phyloP scores from a whole-genome alignment of 2,329 filamentous ascomycete species.

The Claviceps citrina region DNA sequence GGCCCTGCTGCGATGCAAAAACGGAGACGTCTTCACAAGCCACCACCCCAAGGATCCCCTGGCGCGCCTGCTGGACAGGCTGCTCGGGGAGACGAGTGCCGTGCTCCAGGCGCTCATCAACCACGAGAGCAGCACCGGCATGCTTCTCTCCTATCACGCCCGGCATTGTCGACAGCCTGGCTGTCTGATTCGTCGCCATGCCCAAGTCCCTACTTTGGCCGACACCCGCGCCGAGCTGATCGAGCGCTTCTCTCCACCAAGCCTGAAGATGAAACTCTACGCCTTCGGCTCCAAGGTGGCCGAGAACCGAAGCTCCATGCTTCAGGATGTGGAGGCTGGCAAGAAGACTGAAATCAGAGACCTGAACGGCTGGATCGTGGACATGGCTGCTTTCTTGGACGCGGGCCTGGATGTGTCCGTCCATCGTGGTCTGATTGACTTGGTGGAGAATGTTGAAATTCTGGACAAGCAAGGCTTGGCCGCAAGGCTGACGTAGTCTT shows the following conservation, averaged over 20 bases:
- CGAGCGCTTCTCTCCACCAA: slow-evolving; percentile 25
- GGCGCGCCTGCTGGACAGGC: slow-evolving; percentile 45
- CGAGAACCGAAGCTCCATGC: slow-evolving; percentile 45
- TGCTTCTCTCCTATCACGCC: slow-evolving; percentile 18
- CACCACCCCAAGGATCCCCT: slow-evolving; percentile 24
- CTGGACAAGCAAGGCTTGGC: slow-evolving; percentile 22
- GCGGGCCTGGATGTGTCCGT: slow-evolving; percentile 18
- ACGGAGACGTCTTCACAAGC: slow-evolving; percentile 52
- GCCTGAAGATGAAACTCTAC: slow-evolving; percentile 30
- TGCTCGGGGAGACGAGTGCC: slow-evolving; percentile 59
- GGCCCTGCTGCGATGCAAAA: slow-evolving; percentile 58
- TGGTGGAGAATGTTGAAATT: slow-evolving; percentile 24
- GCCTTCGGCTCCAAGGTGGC: slow-evolving; percentile 31
- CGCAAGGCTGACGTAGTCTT: slow-evolving; percentile 8
- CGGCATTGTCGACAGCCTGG: not conserved
- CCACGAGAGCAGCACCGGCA: slow-evolving; percentile 31
- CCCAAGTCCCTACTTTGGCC: not conserved
- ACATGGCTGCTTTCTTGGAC: slow-evolving; percentile 26
- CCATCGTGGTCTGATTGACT: slow-evolving; percentile 26
- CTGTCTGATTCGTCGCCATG: not conserved
- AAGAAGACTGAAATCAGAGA: slow-evolving; percentile 40
- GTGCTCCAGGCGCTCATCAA: slow-evolving; percentile 57
- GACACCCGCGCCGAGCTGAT: slow-evolving; percentile 3
- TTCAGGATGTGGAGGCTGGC: slow-evolving; percentile 39
- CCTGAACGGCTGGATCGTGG: slow-evolving; percentile 44